Base-by-base conservation (phyloP, 768 basidiomycete species). In the Gyrodon lividus region DNA sequence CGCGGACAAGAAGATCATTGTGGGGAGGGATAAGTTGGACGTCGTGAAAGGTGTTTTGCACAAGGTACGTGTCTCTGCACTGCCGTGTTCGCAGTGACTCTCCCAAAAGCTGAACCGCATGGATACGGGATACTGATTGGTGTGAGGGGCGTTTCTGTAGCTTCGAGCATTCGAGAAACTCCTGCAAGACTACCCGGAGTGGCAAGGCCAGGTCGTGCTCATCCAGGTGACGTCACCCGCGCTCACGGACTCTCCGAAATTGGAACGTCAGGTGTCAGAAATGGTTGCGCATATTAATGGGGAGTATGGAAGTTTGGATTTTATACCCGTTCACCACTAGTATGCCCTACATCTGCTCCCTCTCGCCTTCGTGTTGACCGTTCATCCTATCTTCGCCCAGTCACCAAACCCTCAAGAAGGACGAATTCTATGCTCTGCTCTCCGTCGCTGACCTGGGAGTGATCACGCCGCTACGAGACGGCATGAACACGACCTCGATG, bases 401-500 rank as follows among this genome's bases (percentile, higher is more conserved):
- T 74, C 96, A 99, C 71, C 96, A 99, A 72, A 86, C 91, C 1
- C 83, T 99, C 62, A 96, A 96, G 70, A 92, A 93, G 69, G 93
- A 98, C 70, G 96, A 99, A 67, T 99, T 97, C 70, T 98, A 98
- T 70, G 96, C 93, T 0, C 79, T 99, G 12, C 76, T 99, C 33
- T 86, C 84, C 49, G 95, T 92, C 4, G 95, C 96, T 6, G 95
- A 98, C 66, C 79, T 98, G 12, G 96, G 88, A 14, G 86, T 98
- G 37, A 96, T 98, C 69, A 98, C 96, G 0, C 92, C 94, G 1
- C 78, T 98, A 6, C 83, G 96, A 30, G 96, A 99, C 64, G 97
- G 96, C 6, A 98, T 98, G 97, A 99, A 99, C 77, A 98, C 96
- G 13, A 97, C 95, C 0, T 88, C 86, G 46, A 96, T 97, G 93